Percentiles rank a stretch among this genome's conserved stretches.
These are phyloP conservation scores for Macrophomina pseudophaseolina DNA, from an alignment of 2,329 filamentous ascomycete species.

Conservation along the genomic window DNA sequence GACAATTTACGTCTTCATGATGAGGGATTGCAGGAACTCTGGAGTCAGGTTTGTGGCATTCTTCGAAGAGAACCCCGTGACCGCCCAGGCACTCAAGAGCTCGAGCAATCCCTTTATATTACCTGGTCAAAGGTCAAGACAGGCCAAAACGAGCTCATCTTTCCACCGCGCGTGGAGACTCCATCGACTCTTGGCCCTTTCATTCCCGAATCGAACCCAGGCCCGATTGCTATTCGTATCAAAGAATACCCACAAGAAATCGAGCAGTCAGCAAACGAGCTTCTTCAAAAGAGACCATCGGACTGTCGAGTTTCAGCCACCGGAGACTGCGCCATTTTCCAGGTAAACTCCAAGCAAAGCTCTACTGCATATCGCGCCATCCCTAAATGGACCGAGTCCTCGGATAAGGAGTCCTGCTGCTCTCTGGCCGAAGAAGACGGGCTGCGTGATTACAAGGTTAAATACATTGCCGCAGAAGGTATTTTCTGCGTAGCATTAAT, in stretches of 20 bases:
- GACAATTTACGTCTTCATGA: not conserved
- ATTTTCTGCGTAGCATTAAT: slow-evolving; percentile 4
- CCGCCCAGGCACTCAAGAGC: slow-evolving; percentile 1
- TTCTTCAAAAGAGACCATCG: not conserved
- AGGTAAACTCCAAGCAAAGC: not conserved
- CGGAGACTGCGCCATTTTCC: not conserved
- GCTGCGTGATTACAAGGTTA: not conserved
- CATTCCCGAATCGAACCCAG: not conserved
- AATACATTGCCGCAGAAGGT: not conserved
- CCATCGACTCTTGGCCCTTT: not conserved
- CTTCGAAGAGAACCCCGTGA: not conserved
- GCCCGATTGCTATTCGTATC: not conserved
- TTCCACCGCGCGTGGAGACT: not conserved
- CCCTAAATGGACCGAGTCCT: not conserved
- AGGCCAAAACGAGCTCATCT: not conserved
- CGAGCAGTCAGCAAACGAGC: not conserved
- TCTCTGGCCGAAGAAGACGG: not conserved
- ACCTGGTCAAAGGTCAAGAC: not conserved
- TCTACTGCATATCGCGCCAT: not conserved
- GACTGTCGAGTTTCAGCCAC: not conserved
- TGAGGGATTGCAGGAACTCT: slow-evolving; percentile 1
- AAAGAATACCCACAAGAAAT: not conserved
- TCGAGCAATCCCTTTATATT: not conserved
- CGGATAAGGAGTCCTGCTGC: not conserved
- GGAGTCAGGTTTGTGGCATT: not conserved